Base-by-base conservation (phyloP, 169 alveolate genomes). In the Cardiosporidium cionae region DNA sequence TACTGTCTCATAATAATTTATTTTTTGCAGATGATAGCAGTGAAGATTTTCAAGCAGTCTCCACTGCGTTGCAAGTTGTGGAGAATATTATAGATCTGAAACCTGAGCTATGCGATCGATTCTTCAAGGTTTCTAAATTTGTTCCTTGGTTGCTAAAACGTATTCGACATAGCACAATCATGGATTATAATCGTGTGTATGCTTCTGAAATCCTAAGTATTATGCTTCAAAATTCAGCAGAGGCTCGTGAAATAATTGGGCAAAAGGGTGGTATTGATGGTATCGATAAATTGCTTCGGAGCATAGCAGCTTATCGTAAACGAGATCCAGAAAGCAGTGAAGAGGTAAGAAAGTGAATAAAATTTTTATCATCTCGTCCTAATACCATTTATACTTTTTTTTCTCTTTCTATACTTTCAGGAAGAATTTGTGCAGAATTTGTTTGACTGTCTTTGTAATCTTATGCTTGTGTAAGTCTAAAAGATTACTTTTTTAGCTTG, bases 381-480 rank as follows among this genome's bases (percentile, higher is more conserved):
- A 3, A 3, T 66, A 29, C 33, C 4, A 7, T 29, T 32, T 36
- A 7, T 3, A 4, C 3, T 7, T 4, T 36, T 66, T 32, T 66
- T 32, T 7, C 7, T 7, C 7, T 4, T 32, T 25, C 7, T 70
- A 9, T 27, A 6, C 37, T 2, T 36, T 5, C 72, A 84, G 89
- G 91, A 85, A 36, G 93, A 87, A 72, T 68, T 83, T 35, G 91
- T 84, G 29, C 87, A 83, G 62, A 87, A 87, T 70, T 74, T 84
- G 52, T 85, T 87, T 76, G 90, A 85, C 74, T 78, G 86, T 64
- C 87, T 87, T 36, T 87, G 93, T 76, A 85, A 82, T 7, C 75
- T 87, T 52, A 83, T 87, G 87, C 72, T 87, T 33, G 67, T 77
- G 89, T 80, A 52, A 65, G 82, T 54, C 64, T 44, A 16, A 16